These are phyloP conservation scores for Metschnikowia koreensis DNA, from an alignment of 805 yeast genomes.

Conservation along the genomic window DNA sequence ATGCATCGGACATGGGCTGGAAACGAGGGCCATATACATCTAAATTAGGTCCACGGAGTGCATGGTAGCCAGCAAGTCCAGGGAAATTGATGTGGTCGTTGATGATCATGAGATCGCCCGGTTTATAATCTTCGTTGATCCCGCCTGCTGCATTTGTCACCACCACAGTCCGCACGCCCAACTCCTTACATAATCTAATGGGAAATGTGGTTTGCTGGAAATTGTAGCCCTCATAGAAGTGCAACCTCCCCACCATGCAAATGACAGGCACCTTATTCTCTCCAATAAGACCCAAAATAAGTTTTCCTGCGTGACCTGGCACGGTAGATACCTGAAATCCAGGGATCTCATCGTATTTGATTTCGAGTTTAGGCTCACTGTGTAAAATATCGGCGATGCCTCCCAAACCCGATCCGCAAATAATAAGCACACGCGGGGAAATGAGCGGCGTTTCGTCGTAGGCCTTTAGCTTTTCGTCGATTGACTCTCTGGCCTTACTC, in stretches of 20 bases:
- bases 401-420: constrained; percentile 94
- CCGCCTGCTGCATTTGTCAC: constrained; percentile 99
- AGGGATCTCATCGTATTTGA: constrained; percentile 71
- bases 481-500: constrained; percentile 19
- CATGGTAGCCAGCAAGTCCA: constrained; percentile 85
- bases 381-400: constrained; percentile 64
- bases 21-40: constrained; percentile 82
- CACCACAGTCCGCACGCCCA: constrained; percentile 62
- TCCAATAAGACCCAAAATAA: constrained; percentile 77
- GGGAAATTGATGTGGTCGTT: constrained; percentile 89
- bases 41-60: constrained; percentile 83
- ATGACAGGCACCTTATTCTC: constrained; percentile 70
- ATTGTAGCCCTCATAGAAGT: constrained; percentile 89
- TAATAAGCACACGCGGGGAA: constrained; percentile 66
- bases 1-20: constrained; percentile 85
- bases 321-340: constrained; percentile 82
- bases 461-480: constrained; percentile 14
- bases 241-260: constrained; percentile 92
- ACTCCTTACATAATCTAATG: constrained; percentile 63
- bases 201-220: constrained; percentile 83
- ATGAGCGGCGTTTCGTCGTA: constrained; percentile 15
- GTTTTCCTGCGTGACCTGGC: constrained; percentile 83
- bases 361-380: constrained; percentile 42
- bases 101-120: constrained; percentile 91
- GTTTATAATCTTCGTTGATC: constrained; percentile 57